Evolutionary conservation across 2,329 filamentous ascomycete species (phyloP), one percentile per base, ranked within the genome.

Genomic region (Laburnicola sp.): DNA sequence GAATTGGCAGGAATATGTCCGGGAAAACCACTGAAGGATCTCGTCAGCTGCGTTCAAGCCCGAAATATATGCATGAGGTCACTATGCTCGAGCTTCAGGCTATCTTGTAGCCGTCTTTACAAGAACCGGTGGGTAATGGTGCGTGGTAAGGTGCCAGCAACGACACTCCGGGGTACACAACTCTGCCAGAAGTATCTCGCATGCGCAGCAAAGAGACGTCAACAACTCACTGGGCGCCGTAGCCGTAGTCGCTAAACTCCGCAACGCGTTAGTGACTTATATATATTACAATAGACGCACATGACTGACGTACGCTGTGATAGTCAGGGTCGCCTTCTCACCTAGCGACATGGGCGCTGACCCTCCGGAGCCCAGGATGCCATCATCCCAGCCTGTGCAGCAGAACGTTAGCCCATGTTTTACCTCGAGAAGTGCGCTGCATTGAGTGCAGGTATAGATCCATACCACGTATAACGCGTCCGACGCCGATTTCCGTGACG

Each of bases 281-380:
- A 38, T 26, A 23, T 26, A n/a, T 27, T 34, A 9, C 11, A 22
- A 26, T 26, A 42, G 48, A 11, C 40, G 55, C 34, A 46, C 16
- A 16, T 16, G 16, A 16, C 16, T 16, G 53, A 54, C 82, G 74
- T 81, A 91, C 87, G 82, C 80, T 57, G 86, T 82, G 70, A 97
- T 97, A 62, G 86, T 87, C 59, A 99, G 81, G 45, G 84, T 89
- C 47, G 91, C 86, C 79, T 89, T 93, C 82, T 97, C 93, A 72
- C 93, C 92, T 52, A 96, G 79, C 71, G 87, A 86, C 93, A 99
- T 97, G 70, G 84, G 79, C 34, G 52, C 46, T 43, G 42, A 53
- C n/a, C 43, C 53, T 37, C 62, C 63, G 25, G 64, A 67, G 49
- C 63, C 71, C 44, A 78, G 61, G 46, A 97, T 91, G 60, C 88